These are phyloP conservation scores for Wallacemonas sp. DNA, from an alignment of 208 protist genomes.

Conservation along the genomic window DNA sequence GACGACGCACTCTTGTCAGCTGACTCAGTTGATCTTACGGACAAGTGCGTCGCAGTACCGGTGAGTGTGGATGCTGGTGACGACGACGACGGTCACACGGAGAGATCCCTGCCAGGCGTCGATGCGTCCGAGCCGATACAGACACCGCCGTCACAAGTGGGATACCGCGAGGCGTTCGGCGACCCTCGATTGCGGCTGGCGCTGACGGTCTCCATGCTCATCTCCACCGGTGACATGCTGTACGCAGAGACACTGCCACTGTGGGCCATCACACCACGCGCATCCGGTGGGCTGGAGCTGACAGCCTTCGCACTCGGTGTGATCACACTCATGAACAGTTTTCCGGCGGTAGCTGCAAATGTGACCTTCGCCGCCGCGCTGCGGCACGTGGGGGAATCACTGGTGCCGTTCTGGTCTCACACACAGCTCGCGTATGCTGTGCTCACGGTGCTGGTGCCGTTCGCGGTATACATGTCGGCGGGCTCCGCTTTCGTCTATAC, in stretches of 20 bases:
- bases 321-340: constrained; percentile 46
- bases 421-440: constrained; percentile 24
- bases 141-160: constrained; percentile 14
- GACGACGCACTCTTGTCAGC: too few relatives aligned
- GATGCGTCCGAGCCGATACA: neutral
- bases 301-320: constrained; percentile 20
- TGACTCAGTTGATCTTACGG: too few relatives aligned
- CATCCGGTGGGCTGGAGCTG: constrained; percentile 37
- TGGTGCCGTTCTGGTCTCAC: constrained; percentile 46
- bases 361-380: constrained; percentile 40
- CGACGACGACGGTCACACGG: neutral
- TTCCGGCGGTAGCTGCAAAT: constrained; percentile 51
- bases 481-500: constrained; percentile 32
- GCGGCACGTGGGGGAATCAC: constrained; percentile 7
- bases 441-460: constrained; percentile 27
- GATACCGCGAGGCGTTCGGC: constrained; percentile 53
- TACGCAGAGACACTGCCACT: constrained; percentile 60
- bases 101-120: too few relatives aligned
- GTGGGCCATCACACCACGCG: constrained; percentile 39
- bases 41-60: too few relatives aligned
- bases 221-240: constrained; percentile 55
- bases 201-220: constrained; percentile 61
- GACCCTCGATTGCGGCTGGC: constrained; percentile 38
- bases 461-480: constrained; percentile 18
- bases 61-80: too few relatives aligned